phyloP scores from a whole-genome alignment of 345 rosid species.

The Acer campestre region DNA sequence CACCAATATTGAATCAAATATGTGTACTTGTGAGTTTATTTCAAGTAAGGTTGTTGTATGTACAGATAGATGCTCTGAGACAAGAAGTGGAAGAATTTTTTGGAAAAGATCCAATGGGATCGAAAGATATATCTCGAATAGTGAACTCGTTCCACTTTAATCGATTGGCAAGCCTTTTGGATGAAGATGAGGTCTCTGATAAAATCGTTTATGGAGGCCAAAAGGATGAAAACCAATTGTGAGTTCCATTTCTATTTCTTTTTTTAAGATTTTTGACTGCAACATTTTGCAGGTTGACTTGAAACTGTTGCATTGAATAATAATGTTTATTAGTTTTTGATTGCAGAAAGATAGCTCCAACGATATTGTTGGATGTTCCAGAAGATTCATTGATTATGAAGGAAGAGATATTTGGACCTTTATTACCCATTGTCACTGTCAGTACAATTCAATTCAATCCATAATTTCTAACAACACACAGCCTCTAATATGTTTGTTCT shows the following conservation, averaged over 20 bases:
- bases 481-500: background rate
- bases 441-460: constrained; percentile 5
- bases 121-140: constrained; percentile 43
- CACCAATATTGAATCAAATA: too few relatives aligned
- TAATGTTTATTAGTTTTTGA: background rate
- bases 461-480: too few relatives aligned
- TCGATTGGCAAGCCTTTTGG: constrained; percentile 43
- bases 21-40: too few relatives aligned
- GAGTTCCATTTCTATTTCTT: constrained; percentile 11
- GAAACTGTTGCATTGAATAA: background rate
- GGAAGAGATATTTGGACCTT: constrained; percentile 67
- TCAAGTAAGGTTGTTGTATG: background rate
- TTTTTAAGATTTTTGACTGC: background rate
- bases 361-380: constrained; percentile 49
- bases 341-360: constrained; percentile 54
- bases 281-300: too few relatives aligned
- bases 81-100: constrained; percentile 41
- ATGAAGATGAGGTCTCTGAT: constrained; percentile 39
- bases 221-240: constrained; percentile 40
- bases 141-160: constrained; percentile 40
- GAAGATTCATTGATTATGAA: constrained; percentile 50
- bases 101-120: constrained; percentile 46
- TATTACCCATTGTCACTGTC: constrained; percentile 54
- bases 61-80: constrained; percentile 43
- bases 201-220: constrained; percentile 53